Evolutionary conservation across 2,329 filamentous ascomycete species (phyloP).

Genomic region (Aspergillus novofumigatus): DNA sequence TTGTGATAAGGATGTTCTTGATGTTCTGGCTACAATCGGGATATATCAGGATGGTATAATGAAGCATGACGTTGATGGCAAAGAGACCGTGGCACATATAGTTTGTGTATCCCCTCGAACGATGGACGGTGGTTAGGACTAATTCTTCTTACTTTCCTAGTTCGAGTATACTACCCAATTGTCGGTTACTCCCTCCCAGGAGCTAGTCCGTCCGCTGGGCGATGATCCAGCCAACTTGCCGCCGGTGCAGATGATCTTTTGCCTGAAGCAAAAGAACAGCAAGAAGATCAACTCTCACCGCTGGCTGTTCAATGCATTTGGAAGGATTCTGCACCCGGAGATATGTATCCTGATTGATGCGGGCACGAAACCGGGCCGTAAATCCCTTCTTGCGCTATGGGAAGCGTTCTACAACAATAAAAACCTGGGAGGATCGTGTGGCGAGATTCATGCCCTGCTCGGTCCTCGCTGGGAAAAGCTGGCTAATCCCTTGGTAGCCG

Average conservation of each 20-base stretch:
- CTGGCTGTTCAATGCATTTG: conserved; percentile 98
- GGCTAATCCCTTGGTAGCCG: conserved; percentile 88
- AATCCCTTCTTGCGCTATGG: conserved; percentile 89
- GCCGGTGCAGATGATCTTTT: conserved; percentile 99
- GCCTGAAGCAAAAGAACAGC: conserved; percentile 96
- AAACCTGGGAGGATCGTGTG: conserved; percentile 94
- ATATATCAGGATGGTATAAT: conserved; percentile 97
- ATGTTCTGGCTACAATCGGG: conserved; percentile 89
- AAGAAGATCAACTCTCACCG: conserved; percentile 99
- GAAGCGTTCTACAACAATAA: conserved; percentile 99
- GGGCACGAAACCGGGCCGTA: conserved; percentile 90
- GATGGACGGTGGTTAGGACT: background rate
- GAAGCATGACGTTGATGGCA: conserved; percentile 97
- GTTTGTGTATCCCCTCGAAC: conserved; percentile 32
- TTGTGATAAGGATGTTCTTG: conserved; percentile 90
- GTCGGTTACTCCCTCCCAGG: conserved; percentile 94
- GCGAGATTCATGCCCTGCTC: conserved; percentile 98
- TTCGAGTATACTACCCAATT: conserved; percentile 98
- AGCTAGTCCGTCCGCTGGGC: conserved; percentile 87
- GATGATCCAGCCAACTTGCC: conserved; percentile 81
- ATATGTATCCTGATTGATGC: conserved; percentile 95
- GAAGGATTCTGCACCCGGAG: conserved; percentile 93
- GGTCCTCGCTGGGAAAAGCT: conserved; percentile 87
- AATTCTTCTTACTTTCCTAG: conserved; percentile 20
- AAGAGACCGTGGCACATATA: conserved; percentile 93